Percentiles rank a stretch among this genome's conserved stretches.
Evolutionary conservation across 2,329 filamentous ascomycete genomes (phyloP).

Genomic region (Fusarium floridanum): DNA sequence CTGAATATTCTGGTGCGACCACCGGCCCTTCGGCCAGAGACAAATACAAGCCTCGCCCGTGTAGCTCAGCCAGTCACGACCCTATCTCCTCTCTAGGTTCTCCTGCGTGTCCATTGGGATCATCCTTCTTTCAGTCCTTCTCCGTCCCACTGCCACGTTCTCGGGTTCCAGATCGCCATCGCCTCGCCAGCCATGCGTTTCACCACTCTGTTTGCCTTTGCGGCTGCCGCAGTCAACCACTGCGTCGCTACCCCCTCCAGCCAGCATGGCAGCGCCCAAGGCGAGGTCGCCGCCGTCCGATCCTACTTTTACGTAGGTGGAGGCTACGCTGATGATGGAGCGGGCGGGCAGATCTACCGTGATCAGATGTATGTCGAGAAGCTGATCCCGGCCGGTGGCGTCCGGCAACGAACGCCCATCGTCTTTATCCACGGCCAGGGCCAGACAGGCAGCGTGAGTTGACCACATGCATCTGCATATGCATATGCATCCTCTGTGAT

Average conservation of each 20-base stretch:
- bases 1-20: background rate
- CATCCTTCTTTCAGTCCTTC: background rate
- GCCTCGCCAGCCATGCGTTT: background rate
- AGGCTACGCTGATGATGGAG: slow-evolving; percentile 34
- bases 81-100: background rate
- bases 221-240: background rate
- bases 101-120: background rate
- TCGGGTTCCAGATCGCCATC: background rate
- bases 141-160: slow-evolving; percentile 1
- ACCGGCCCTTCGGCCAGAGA: background rate
- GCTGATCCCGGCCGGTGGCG: slow-evolving; percentile 25
- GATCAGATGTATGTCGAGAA: slow-evolving; percentile 46
- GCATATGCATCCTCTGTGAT: background rate
- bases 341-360: slow-evolving; percentile 37
- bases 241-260: background rate
- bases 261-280: background rate
- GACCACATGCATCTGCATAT: background rate
- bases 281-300: slow-evolving; percentile 32
- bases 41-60: slow-evolving; percentile 1
- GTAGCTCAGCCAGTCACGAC: background rate
- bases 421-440: slow-evolving; percentile 43
- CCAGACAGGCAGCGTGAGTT: slow-evolving; percentile 40
- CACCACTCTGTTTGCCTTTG: slow-evolving; percentile 1
- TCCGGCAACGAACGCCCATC: slow-evolving; percentile 28
- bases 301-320: slow-evolving; percentile 40